Evolutionary conservation across 108 stramenopile species (phyloP), one percentile per base, ranked within the genome.

Genomic region (Phaeodactylum tricornutum): DNA sequence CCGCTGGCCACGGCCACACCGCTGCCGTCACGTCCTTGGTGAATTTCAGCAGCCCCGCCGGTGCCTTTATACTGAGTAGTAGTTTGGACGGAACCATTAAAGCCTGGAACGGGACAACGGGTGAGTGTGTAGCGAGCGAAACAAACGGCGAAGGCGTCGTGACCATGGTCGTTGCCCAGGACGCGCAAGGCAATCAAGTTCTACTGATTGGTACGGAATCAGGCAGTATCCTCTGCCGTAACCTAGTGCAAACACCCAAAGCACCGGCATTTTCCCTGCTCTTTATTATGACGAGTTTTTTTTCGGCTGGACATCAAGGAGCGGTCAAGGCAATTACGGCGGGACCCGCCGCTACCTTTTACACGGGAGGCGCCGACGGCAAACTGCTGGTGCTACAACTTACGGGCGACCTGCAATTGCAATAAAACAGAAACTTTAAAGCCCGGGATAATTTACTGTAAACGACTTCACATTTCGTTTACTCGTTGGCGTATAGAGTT

Each of bases 281-380:
- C 22, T 51, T 83, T 33, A 62, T 43, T 16, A 39, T 91, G 42
- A 66, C 47, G 1, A 23, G 57, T 16, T 55, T 62, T 9, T 79
- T 43, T 47, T 38, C 77, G 21, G 70, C 62, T 25, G 74, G 71
- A 4, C 88, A 91, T 50, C 41, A 64, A 11, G 88, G 79, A 15
- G 74, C 84, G n/a, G 81, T 84, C 44, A 62, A 64, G 46, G 47
- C 63, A 27, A 53, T 91, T 26, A 58, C 61, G 37, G 43, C 65
- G 45, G 88, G 88, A 17, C 77, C 84, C 0, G 50, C 79, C 11
- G 73, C 69, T 40, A 91, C 88, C 24, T 91, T 91, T 57, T 91
- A 85, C 57, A 59, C 84, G 25, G 81, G 74, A 26, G 88, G 81
- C 20, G 72, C 66, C 29, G 88, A 91, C 58, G 88, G 88, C 1